Conservation (phyloP, 2,329 filamentous ascomycete genomes). For the Diaporthe sp. region DNA sequence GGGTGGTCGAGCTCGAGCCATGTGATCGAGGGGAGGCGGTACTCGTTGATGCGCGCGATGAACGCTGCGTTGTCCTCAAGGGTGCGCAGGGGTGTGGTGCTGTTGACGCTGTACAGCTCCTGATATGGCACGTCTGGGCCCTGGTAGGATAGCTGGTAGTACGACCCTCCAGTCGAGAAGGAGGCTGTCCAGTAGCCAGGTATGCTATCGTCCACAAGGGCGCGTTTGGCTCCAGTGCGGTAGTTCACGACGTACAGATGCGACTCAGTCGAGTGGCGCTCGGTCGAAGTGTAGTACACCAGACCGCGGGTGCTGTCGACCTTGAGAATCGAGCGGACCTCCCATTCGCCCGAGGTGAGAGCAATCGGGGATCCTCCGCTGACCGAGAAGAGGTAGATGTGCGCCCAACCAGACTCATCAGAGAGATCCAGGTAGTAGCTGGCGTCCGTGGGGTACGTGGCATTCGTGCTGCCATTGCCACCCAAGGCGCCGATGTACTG, state of each 20-base stretch:
- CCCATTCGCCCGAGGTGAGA: slow-evolving; percentile 75
- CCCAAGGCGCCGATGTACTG: slow-evolving; percentile 64
- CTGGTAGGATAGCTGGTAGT: slow-evolving; percentile 75
- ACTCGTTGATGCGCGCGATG: slow-evolving; percentile 67
- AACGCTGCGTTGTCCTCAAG: slow-evolving; percentile 73
- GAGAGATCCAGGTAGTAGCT: slow-evolving; percentile 76
- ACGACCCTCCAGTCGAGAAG: slow-evolving; percentile 73
- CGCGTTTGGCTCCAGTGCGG: slow-evolving; percentile 64
- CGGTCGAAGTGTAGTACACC: slow-evolving; percentile 76
- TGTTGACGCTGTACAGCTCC: slow-evolving; percentile 73
- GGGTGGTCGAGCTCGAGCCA: slow-evolving; percentile 75
- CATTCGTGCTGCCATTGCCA: background rate
- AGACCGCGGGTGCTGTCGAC: slow-evolving; percentile 69
- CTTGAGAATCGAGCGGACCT: slow-evolving; percentile 71
- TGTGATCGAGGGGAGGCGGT: slow-evolving; percentile 74
- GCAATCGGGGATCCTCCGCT: slow-evolving; percentile 67
- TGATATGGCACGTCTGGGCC: slow-evolving; percentile 80
- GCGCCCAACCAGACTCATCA: slow-evolving; percentile 75
- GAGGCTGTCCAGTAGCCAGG: slow-evolving; percentile 74
- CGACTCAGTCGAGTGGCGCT: slow-evolving; percentile 75
- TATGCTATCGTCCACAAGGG: slow-evolving; percentile 73
- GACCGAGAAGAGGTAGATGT: slow-evolving; percentile 75
- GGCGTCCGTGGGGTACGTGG: background rate
- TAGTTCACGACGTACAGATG: slow-evolving; percentile 78
- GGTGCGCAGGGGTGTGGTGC: slow-evolving; percentile 65